Conservation (phyloP, 2,329 filamentous ascomycete species). For the Cercospora sp. region DNA sequence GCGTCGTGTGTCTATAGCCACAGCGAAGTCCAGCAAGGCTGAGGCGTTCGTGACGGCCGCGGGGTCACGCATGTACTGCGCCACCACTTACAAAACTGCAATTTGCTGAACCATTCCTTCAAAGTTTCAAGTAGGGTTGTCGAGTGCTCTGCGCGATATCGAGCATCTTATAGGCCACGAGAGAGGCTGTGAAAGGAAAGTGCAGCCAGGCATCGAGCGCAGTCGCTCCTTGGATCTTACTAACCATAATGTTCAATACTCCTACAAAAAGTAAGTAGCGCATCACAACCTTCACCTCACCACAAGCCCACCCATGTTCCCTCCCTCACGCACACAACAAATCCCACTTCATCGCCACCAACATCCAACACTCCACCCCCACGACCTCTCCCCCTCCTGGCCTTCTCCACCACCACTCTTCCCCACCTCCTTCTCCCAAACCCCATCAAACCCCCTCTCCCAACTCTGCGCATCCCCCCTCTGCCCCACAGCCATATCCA, state of each 20-base stretch:
- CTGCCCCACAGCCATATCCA: slow-evolving; percentile 13
- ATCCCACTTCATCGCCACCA: slow-evolving; percentile 20
- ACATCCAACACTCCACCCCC: slow-evolving; percentile 16
- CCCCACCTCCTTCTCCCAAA: slow-evolving; percentile 18
- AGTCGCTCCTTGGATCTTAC: too few relatives aligned
- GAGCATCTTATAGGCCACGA: too few relatives aligned
- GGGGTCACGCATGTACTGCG: neutral
- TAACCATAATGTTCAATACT: too few relatives aligned
- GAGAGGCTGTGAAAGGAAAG: too few relatives aligned
- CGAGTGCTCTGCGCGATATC: too few relatives aligned
- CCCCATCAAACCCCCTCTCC: slow-evolving; percentile 13
- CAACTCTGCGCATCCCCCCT: slow-evolving; percentile 17
- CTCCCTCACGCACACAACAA: slow-evolving; percentile 18
- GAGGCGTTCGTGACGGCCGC: neutral
- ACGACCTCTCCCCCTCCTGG: neutral
- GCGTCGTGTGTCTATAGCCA: too few relatives aligned
- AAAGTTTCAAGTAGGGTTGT: too few relatives aligned
- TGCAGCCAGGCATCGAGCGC: too few relatives aligned
- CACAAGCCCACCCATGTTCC: neutral
- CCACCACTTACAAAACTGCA: neutral
- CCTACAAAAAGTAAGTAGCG: too few relatives aligned
- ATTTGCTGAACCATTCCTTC: too few relatives aligned
- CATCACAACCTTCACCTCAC: too few relatives aligned
- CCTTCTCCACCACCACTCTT: neutral
- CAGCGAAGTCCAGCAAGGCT: neutral